These are phyloP conservation scores for Trametes coccinea DNA, from an alignment of 768 basidiomycete genomes.

Conservation along the genomic window DNA sequence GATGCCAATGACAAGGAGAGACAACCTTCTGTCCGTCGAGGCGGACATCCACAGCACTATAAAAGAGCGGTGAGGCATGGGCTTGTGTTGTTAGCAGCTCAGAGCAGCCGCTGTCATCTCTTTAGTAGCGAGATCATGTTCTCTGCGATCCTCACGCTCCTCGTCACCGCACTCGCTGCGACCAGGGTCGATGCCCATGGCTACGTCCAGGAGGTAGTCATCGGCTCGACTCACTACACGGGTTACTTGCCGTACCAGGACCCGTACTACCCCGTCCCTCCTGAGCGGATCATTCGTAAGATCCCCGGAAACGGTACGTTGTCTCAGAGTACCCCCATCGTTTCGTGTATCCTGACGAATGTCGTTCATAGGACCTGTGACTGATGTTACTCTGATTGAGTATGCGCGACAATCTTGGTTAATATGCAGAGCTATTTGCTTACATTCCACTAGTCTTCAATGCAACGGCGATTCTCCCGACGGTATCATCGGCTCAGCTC, in stretches of 20 bases:
- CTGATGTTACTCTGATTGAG: slow-evolving; percentile 42
- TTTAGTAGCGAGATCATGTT: neutral
- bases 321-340: too few relatives aligned
- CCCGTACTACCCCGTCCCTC: slow-evolving; percentile 37
- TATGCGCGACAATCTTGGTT: slow-evolving; percentile 8
- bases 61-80: too few relatives aligned
- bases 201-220: slow-evolving; percentile 41
- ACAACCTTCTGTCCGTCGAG: too few relatives aligned
- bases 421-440: neutral
- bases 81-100: neutral
- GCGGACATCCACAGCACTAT: too few relatives aligned
- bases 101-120: neutral
- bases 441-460: slow-evolving; percentile 25
- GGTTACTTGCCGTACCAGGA: slow-evolving; percentile 43
- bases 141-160: neutral
- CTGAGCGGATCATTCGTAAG: slow-evolving; percentile 41
- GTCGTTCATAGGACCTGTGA: slow-evolving; percentile 35
- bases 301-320: slow-evolving; percentile 43
- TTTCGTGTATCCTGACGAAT: neutral
- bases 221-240: slow-evolving; percentile 37
- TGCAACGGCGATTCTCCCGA: slow-evolving; percentile 35
- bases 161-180: neutral
- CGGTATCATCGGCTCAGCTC: slow-evolving; percentile 33
- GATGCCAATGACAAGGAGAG: too few relatives aligned
- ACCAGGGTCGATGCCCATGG: slow-evolving; percentile 37